Base-by-base conservation (phyloP, 257 asterid species). In the Euphrasia confusa region DNA sequence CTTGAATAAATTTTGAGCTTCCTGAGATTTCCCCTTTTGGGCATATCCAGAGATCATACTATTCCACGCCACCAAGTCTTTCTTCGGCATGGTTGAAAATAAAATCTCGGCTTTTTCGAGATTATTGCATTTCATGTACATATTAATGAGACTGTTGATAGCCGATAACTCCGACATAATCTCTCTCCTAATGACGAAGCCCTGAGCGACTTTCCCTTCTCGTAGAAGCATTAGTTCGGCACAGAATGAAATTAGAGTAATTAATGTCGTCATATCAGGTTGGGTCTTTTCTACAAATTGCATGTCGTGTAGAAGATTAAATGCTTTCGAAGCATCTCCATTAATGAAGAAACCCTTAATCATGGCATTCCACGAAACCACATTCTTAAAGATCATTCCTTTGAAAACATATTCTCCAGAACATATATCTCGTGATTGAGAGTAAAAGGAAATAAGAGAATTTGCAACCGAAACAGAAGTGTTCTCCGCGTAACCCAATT, bases 351-450 rank as follows among this genome's bases (percentile, higher is more conserved):
- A 71, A 3, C 88, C 95, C 68, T 58, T 81, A 12, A 85, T 85
- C 84, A 85, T 77, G 44, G 88, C 80, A 75, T 85, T 85, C 90
- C 88, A 85, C 56, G 95, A 80, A 53, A 85, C 66, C 62, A 72
- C 82, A 71, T 85, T 81, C 75, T 78, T 79, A 30, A 45, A 27
- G 21, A 7, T 50, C 78, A 83, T 75, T 67, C 44, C 69, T 45
- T 66, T 26, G 59, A 83, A 85, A 21, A 85, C 66, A 62, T 56
- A 44, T 66, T 73, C 68, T 13, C 83, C 79, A 60, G 88, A 78
- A 63, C 48, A 44, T 39, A 74, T 42, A 58, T 83, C 78, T 24
- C 67, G 60, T 24, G 54, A 45, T 10, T 72, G 81, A 68, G 78
- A 71, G 68, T 83, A 86, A 67, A 86, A 86, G 4, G 89, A 81